These are phyloP conservation scores for Inonotus hispidus DNA, from an alignment of 1,284 basidiomycete species.

Conservation along the genomic window DNA sequence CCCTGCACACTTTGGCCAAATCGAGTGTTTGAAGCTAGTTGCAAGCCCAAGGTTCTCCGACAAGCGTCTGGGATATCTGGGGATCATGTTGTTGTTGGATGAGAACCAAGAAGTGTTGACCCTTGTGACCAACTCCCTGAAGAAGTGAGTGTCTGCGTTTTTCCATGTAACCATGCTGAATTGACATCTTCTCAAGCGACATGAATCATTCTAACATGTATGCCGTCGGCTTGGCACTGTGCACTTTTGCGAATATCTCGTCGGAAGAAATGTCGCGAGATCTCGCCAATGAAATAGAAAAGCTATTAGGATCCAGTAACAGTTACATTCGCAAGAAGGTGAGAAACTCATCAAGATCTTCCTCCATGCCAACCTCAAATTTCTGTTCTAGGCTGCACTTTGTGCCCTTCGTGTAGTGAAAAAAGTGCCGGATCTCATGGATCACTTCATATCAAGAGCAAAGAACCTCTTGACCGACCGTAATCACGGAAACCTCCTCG, in stretches of 20 bases:
- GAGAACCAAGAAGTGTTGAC: constrained; percentile 98
- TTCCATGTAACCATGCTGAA: constrained; percentile 15
- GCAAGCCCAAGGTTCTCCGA: constrained; percentile 97
- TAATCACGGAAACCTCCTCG: constrained; percentile 94
- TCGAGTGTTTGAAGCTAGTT: constrained; percentile 98
- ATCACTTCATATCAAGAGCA: constrained; percentile 87
- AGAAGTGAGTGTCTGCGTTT: constrained; percentile 69
- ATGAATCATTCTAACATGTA: constrained; percentile 99
- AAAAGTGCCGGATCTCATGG: constrained; percentile 94
- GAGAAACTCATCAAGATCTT: constrained; percentile 17
- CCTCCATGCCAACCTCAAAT: constrained; percentile 11
- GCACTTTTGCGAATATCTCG: constrained; percentile 98
- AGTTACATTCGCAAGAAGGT: constrained; percentile 99
- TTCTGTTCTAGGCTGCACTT: constrained; percentile 70
- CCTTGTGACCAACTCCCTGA: constrained; percentile 95
- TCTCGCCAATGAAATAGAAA: constrained; percentile 95
- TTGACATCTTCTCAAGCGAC: constrained; percentile 56
- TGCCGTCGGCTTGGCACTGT: constrained; percentile 93
- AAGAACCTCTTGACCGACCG: constrained; percentile 92
- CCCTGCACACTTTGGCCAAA: constrained; percentile 98
- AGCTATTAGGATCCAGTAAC: constrained; percentile 94
- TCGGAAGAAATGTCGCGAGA: constrained; percentile 99
- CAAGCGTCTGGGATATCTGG: constrained; percentile 95
- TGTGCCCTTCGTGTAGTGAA: constrained; percentile 96
- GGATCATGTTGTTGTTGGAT: constrained; percentile 96